Evolutionary conservation across 345 rosid species (phyloP).

Genomic region (Aegle marmelos): DNA sequence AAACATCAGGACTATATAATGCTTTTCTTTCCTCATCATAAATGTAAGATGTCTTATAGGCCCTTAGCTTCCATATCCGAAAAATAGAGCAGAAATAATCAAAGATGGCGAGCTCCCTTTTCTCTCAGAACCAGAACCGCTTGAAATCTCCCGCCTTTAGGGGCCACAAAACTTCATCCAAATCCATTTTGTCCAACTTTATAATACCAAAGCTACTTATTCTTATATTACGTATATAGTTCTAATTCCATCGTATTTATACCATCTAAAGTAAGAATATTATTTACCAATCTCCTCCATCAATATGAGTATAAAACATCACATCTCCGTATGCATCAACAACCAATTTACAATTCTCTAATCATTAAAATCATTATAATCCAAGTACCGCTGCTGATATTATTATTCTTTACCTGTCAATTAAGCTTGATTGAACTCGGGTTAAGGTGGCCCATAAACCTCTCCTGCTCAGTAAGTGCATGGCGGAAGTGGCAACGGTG

Average conservation of each 20-base stretch:
- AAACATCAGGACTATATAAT: not conserved
- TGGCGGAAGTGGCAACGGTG: constrained; percentile 67
- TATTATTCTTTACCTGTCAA: constrained; percentile 3
- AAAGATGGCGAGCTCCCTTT: not conserved
- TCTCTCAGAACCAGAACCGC: not conserved
- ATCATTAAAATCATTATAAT: not conserved
- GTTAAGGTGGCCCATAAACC: constrained; percentile 20
- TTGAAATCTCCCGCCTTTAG: not conserved
- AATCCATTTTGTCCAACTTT: not conserved
- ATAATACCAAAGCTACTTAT: constrained; percentile 1
- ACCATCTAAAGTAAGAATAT: not conserved
- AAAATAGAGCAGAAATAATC: not conserved
- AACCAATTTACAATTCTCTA: constrained; percentile 2
- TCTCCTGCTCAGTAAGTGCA: constrained; percentile 52
- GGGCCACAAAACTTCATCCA: not conserved
- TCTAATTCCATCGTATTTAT: not conserved
- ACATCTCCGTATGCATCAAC: not conserved
- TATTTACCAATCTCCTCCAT: constrained; percentile 10
- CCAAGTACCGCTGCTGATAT: not conserved
- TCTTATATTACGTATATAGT: constrained; percentile 4
- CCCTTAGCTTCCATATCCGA: not conserved
- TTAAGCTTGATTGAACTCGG: constrained; percentile 12
- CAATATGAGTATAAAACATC: not conserved
- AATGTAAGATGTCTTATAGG: no score
- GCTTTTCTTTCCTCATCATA: not conserved